Evolutionary conservation across 2,329 filamentous ascomycete genomes (phyloP), one percentile per base, ranked within the genome.

Genomic region (Cercospora sp.): DNA sequence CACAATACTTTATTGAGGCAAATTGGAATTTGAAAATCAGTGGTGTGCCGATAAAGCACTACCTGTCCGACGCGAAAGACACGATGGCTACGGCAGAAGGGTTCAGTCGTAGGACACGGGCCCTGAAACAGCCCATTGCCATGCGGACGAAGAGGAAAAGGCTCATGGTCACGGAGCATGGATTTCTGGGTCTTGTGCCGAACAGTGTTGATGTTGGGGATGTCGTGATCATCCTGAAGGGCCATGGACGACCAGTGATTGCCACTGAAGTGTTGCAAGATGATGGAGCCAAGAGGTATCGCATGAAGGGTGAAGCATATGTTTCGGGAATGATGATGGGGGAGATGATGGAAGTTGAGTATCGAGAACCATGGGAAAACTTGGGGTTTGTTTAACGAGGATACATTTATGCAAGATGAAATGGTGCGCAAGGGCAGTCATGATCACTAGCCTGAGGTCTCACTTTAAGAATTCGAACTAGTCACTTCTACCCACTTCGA

Each of bases 1-100:
- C 49, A 1, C 21, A 24, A 3, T 24, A 26, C 12, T 53, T 53
- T 53, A 21, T 53, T 26, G 49, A 5, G 12, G 49, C 49, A 8
- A 28, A 53, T 26, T 24, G 18, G 12, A 8, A 53, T 1, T 16
- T 53, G 49, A 16, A 7, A 1, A 26, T 53, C 1, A 5, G 18
- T 13, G 49, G 49, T 1, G 21, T 24, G 49, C 49, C 49, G 8
- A 26, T 53, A 13, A 24, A 28, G 5, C 1, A 53, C 49, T 53
- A 53, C 21, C 12, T 53, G 6, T 13, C 5, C 12, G 2, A 53
- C 21, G 5, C 8, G 21, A 2, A 53, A 12, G 49, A 53, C 21
- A 2, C 49, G 13, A 13, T 13, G 5, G 6, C 6, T 2, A 13
- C 6, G 12, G 5, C 0, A 1, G 2, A 40, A 6, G 3, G 1